phyloP scores from a whole-genome alignment of 805 yeast genomes.

The Jamesozyma spencerorum region DNA sequence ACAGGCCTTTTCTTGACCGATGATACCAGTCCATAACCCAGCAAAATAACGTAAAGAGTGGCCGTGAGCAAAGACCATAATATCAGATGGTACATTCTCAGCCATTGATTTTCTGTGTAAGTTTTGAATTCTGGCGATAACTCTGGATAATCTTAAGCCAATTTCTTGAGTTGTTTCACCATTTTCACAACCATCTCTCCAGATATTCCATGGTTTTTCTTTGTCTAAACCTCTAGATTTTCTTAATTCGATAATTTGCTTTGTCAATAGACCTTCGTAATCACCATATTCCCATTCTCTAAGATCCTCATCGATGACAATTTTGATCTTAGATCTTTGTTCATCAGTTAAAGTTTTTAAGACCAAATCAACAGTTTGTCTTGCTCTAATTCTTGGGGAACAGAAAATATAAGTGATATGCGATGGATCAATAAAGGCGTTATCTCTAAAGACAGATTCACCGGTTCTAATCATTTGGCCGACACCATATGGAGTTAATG shows the following conservation, averaged over 20 bases:
- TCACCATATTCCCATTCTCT: slow-evolving; percentile 97
- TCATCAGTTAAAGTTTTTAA: slow-evolving; percentile 40
- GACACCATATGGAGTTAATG: slow-evolving; percentile 69
- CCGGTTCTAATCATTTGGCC: slow-evolving; percentile 72
- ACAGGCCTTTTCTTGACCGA: slow-evolving; percentile 28
- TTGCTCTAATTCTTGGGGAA: slow-evolving; percentile 78
- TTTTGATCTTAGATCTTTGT: slow-evolving; percentile 34
- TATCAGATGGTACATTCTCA: slow-evolving; percentile 50
- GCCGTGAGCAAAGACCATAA: slow-evolving; percentile 85
- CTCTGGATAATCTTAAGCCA: slow-evolving; percentile 59
- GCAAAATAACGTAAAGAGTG: slow-evolving; percentile 86
- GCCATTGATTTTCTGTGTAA: slow-evolving; percentile 49
- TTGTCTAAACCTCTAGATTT: slow-evolving; percentile 46
- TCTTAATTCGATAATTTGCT: slow-evolving; percentile 56
- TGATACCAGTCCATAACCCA: slow-evolving; percentile 62
- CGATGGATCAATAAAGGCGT: slow-evolving; percentile 53
- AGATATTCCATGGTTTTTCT: slow-evolving; percentile 61
- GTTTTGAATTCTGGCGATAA: slow-evolving; percentile 54
- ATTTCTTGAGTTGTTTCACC: slow-evolving; percentile 70
- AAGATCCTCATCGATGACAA: slow-evolving; percentile 53
- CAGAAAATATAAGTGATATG: slow-evolving; percentile 56
- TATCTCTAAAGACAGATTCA: slow-evolving; percentile 49
- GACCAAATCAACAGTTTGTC: slow-evolving; percentile 62
- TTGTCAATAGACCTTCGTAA: slow-evolving; percentile 75
- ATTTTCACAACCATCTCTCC: slow-evolving; percentile 88